Percentiles rank a stretch among this genome's conserved stretches.
Evolutionary conservation across 2,329 filamentous ascomycete species (phyloP).

Genomic region (Microcyclospora tardicrescens): DNA sequence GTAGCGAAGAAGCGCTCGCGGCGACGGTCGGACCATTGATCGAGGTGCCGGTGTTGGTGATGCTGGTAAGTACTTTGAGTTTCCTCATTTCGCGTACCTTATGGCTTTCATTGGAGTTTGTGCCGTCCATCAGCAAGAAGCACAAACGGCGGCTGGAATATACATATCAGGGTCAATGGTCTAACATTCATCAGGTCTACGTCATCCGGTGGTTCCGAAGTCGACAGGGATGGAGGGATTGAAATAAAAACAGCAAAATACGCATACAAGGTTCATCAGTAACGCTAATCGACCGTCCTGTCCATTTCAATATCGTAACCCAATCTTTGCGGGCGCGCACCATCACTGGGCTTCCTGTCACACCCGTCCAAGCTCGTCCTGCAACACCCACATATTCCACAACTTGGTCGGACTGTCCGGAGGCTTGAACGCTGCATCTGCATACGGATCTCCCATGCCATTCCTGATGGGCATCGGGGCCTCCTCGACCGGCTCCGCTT

Average conservation of each 20-base stretch:
- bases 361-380: conserved; percentile 12
- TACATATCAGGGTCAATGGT: too few relatives aligned
- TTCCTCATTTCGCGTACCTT: conserved; percentile 19
- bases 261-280: too few relatives aligned
- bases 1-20: conserved; percentile 69
- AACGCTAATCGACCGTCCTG: too few relatives aligned
- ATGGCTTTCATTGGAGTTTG: conserved; percentile 6
- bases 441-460: conserved; percentile 1
- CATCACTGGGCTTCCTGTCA: not conserved
- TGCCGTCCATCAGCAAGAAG: not conserved
- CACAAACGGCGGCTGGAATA: not conserved
- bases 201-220: conserved; percentile 6
- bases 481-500: conserved; percentile 2
- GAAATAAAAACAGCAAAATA: too few relatives aligned
- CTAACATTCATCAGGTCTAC: conserved; percentile 2
- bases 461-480: conserved; percentile 3
- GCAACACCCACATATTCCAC: conserved; percentile 22
- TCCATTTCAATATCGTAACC: not conserved
- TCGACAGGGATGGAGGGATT: conserved; percentile 5
- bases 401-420: conserved; percentile 24
- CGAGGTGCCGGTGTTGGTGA: conserved; percentile 71
- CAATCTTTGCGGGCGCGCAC: conserved; percentile 1
- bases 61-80: conserved; percentile 60
- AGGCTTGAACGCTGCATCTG: conserved; percentile 9
- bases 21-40: conserved; percentile 75